Base-by-base conservation (phyloP, 2,329 filamentous ascomycete species). In the Xylariaceae sp. region DNA sequence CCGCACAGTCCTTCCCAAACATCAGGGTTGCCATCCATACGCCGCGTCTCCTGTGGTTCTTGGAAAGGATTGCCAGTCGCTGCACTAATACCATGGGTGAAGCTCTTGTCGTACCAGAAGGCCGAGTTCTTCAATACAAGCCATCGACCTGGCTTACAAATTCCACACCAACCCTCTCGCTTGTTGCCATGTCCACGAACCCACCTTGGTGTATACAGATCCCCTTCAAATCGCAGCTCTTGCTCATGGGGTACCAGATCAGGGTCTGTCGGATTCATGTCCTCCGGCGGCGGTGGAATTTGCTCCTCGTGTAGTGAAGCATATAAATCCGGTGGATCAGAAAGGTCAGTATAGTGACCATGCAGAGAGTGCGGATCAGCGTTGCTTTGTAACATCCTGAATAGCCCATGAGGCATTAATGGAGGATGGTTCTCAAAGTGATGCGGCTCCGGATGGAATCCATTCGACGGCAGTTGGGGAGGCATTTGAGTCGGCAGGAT, bases 81-180 rank as follows among this genome's bases (percentile, higher is more conserved):
- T 23, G 89, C 90, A 67, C 88, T 91, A 70, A 95, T 91, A 43
- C 91, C 91, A 67, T 95, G 91, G 2, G 88, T 91, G 70, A 94
- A 95, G 52, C 87, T 90, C 77, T 94, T 93, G 76, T 95, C 91
- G 72, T 95, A 95, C 91, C 91, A 95, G 71, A 91, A 96, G 6
- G 91, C 91, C 50, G 88, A 92, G 74, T 95, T 94, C 77, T 94
- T 95, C 54, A 96, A 77, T 13, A 92, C 89, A 48, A 93, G 81
- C 91, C 91, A 95, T 43, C 89, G 81, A 2, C 89, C 89, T 2
- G 89, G 88, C 70, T 92, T 92, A 77, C 91, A 95, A 63, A 93
- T 89, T 18, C 90, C 89, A 65, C 91, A 95, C 90, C 91, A 96
- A 3, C 91, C 91, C 71, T 93, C 90, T 35, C 91, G 86, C 77